Evolutionary conservation across 1,284 basidiomycete species (phyloP), one percentile per base, ranked within the genome.

Genomic region (Fomes fomentarius): DNA sequence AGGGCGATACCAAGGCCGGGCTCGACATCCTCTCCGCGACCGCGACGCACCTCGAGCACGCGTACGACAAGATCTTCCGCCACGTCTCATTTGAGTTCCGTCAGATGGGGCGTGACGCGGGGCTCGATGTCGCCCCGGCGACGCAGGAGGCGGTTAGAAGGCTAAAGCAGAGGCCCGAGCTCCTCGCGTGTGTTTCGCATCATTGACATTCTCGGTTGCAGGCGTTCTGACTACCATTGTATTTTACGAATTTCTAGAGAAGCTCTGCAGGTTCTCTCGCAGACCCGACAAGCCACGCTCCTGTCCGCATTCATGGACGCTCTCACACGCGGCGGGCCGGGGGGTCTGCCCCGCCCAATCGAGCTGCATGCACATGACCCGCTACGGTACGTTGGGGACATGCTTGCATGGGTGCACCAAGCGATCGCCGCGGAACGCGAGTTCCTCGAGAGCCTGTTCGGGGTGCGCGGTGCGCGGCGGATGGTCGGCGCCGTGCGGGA

Each of bases 401-500:
- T 99, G 93, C 84, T 99, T 4, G 96, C 96, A 0, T 99, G 96
- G 97, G 88, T 98, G 1, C 96, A 99, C 72, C 97, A 99, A 57
- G 83, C 91, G 0, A 94, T 97, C 55, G 96, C 96, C 0, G 90
- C 89, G 3, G 96, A 99, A 71, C 88, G 90, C 46, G 97, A 99
- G 72, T 94, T 95, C 65, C 78, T 98, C 19, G 94, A 96, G 66
- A 78, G 83, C 26, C 71, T 97, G 33, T 96, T 97, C 63, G 87
- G 83, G 8, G 68, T 93, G 47, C 82, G 79, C 50, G 75, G 74
- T 26, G 85, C 86, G 37, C 68, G 79, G 3, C 75, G 89, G 44
- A 90, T 95, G 85, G 88, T 96, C 41, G 94, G 92, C 21, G 84
- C 86, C 49, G 78, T 85, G 25, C 74, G 90, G 35, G 73, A 75